A percentile compares a stretch with the other conserved stretches of the same genome.
These are phyloP conservation scores for Tulasnella sp. DNA, from an alignment of 768 basidiomycete species.

Conservation along the genomic window DNA sequence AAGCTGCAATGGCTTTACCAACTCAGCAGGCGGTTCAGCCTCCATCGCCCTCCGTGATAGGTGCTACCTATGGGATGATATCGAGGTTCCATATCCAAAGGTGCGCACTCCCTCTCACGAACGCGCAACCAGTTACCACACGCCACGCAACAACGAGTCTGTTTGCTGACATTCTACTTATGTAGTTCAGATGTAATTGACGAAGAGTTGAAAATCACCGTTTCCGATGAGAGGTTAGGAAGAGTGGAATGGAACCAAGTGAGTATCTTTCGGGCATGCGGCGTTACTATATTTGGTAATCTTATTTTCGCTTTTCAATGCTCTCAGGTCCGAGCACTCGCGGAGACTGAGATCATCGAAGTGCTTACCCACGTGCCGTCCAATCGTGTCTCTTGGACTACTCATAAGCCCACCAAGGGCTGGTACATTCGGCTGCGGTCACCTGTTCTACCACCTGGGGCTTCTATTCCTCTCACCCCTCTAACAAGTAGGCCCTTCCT, in stretches of 20 bases:
- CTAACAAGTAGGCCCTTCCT: constrained; percentile 35
- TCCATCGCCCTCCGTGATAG: not conserved
- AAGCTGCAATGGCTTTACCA: constrained; percentile 10
- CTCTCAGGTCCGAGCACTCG: constrained; percentile 66
- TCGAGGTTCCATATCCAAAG: constrained; percentile 7
- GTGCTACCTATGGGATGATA: constrained; percentile 21
- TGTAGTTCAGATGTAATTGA: constrained; percentile 23
- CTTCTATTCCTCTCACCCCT: constrained; percentile 40
- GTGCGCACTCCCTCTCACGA: not conserved
- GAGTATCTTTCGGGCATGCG: not conserved
- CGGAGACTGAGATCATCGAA: constrained; percentile 71
- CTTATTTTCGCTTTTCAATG: not conserved
- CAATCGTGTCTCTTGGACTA: constrained; percentile 58
- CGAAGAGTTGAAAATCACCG: not conserved
- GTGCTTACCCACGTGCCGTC: constrained; percentile 27
- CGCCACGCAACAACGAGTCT: not conserved
- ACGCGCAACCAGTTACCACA: not conserved
- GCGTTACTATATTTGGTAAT: not conserved
- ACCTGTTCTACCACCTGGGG: constrained; percentile 59
- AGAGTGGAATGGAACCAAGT: constrained; percentile 15
- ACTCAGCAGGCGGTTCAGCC: not conserved
- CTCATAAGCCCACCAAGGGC: constrained; percentile 73
- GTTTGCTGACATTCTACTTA: not conserved
- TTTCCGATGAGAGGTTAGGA: constrained; percentile 7
- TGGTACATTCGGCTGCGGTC: constrained; percentile 80